Conservation (phyloP, 1,284 basidiomycete species). For the Phlebopus sp. region DNA sequence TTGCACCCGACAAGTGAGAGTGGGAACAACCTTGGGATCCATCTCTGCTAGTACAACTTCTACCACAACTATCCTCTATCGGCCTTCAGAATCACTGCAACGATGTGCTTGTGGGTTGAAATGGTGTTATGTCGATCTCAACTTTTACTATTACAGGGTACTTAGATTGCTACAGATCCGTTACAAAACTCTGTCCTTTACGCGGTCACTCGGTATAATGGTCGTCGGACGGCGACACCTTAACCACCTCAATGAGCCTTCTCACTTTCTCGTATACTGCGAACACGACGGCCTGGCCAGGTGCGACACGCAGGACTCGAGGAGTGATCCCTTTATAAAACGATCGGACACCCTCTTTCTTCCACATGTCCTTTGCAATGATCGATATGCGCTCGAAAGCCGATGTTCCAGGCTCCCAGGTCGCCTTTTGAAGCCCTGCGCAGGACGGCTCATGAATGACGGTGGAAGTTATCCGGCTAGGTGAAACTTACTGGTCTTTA, state of each 20-base stretch:
- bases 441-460: conserved; percentile 11
- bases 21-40: too few species aligned
- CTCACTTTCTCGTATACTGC: conserved; percentile 89
- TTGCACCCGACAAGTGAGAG: too few species aligned
- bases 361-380: conserved; percentile 92
- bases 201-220: conserved; percentile 59
- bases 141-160: neutral
- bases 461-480: conserved; percentile 3
- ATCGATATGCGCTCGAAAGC: conserved; percentile 74
- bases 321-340: conserved; percentile 99
- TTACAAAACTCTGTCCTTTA: neutral
- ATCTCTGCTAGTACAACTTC: too few species aligned
- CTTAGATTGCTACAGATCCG: neutral
- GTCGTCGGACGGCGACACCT: conserved; percentile 54
- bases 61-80: too few species aligned
- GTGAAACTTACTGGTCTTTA: conserved; percentile 79
- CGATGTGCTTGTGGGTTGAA: too few species aligned
- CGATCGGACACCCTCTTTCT: conserved; percentile 81
- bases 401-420: conserved; percentile 73
- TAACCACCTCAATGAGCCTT: conserved; percentile 67
- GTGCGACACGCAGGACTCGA: conserved; percentile 93
- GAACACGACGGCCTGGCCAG: conserved; percentile 89
- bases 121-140: too few species aligned
- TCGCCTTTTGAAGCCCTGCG: conserved; percentile 81
- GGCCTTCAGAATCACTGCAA: too few species aligned